Conservation (phyloP, 1,284 basidiomycete genomes). For the Mycena citricolor region DNA sequence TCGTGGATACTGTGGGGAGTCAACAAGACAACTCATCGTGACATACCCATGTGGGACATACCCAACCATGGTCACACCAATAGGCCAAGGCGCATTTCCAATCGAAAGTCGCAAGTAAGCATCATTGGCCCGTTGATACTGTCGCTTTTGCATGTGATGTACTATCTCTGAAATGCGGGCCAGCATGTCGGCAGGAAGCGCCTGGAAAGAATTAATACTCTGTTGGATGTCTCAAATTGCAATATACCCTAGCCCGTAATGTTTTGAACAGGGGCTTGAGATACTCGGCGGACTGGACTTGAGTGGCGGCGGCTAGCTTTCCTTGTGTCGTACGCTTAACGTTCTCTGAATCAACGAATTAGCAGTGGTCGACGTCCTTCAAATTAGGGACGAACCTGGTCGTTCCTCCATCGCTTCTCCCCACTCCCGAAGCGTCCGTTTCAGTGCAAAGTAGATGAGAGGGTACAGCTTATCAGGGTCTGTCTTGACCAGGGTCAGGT, state of each 20-base stretch:
- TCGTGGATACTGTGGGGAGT: slow-evolving; percentile 83
- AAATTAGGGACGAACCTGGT: slow-evolving; percentile 57
- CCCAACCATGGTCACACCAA: slow-evolving; percentile 99
- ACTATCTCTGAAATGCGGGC: slow-evolving; percentile 93
- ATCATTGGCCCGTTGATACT: slow-evolving; percentile 96
- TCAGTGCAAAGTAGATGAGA: slow-evolving; percentile 95
- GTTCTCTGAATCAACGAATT: slow-evolving; percentile 45
- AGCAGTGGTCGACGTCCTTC: not conserved
- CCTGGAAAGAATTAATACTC: slow-evolving; percentile 43
- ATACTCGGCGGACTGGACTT: slow-evolving; percentile 94
- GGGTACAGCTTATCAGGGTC: slow-evolving; percentile 98
- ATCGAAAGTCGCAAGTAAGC: slow-evolving; percentile 96
- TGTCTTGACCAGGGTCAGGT: slow-evolving; percentile 81
- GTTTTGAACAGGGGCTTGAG: slow-evolving; percentile 95
- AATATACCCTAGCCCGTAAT: slow-evolving; percentile 78
- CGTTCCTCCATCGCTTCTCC: slow-evolving; percentile 90
- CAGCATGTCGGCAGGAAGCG: slow-evolving; percentile 83
- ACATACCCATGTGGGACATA: slow-evolving; percentile 39
- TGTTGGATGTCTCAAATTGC: slow-evolving; percentile 3
- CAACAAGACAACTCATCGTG: slow-evolving; percentile 1
- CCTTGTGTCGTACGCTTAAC: slow-evolving; percentile 89
- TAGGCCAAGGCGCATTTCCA: slow-evolving; percentile 99
- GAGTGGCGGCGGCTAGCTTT: slow-evolving; percentile 91
- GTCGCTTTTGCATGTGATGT: slow-evolving; percentile 91
- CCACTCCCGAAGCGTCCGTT: slow-evolving; percentile 94